phyloP scores from a whole-genome alignment of 192 early-diverging fungal species.

The Ambispora gerdemannii region DNA sequence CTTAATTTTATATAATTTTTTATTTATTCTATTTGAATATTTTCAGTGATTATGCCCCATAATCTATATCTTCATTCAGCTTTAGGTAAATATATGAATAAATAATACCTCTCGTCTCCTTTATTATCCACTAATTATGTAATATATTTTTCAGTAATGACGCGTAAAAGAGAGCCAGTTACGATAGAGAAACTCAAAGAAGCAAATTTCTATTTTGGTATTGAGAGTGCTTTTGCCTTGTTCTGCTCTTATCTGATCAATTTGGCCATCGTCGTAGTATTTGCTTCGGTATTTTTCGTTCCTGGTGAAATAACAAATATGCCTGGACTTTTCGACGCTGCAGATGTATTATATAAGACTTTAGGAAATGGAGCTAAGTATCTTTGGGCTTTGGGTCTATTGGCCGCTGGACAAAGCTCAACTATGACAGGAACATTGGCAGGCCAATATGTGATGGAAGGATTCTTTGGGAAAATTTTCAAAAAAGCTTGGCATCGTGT shows the following conservation, averaged over 20 bases:
- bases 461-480: constrained; percentile 67
- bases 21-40: neutral
- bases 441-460: constrained; percentile 86
- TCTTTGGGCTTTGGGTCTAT: constrained; percentile 80
- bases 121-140: neutral
- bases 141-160: constrained; percentile 21
- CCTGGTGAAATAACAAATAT: constrained; percentile 31
- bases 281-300: constrained; percentile 49
- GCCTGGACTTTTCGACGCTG: constrained; percentile 64
- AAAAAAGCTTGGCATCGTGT: constrained; percentile 61
- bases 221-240: constrained; percentile 62
- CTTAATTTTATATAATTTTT: neutral
- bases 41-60: constrained; percentile 78
- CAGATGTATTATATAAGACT: constrained; percentile 49
- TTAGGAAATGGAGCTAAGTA: constrained; percentile 63
- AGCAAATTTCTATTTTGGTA: constrained; percentile 64
- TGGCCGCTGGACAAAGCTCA: constrained; percentile 79
- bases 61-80: constrained; percentile 83
- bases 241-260: constrained; percentile 66
- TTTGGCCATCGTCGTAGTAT: constrained; percentile 64
- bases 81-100: neutral
- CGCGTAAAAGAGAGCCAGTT: constrained; percentile 41
- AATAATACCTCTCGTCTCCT: neutral
- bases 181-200: constrained; percentile 50
- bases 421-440: constrained; percentile 90